Conservation (phyloP, 164 flowering plant genomes). For the Dillenia turbinata region DNA sequence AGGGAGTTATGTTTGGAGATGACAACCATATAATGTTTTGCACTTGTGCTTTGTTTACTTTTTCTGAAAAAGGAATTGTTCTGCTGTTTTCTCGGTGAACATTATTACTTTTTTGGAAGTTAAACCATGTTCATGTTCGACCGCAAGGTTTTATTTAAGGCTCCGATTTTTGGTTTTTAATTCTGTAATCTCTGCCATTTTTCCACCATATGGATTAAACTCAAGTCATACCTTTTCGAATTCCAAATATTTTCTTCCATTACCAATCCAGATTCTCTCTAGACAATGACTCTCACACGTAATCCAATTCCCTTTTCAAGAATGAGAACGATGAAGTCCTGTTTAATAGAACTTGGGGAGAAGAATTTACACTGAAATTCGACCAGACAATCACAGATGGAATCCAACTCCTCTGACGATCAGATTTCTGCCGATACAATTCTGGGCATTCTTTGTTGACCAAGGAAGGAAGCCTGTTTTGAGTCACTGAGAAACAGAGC, state of each 20-base stretch:
- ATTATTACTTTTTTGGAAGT: too few species aligned
- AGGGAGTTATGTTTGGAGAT: too few species aligned
- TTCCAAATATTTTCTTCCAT: slow-evolving; percentile 20
- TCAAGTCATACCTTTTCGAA: slow-evolving; percentile 23
- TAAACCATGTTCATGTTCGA: too few species aligned
- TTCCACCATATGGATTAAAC: slow-evolving; percentile 38
- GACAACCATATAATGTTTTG: too few species aligned
- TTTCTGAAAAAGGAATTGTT: too few species aligned
- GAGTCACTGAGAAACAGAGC: slow-evolving; percentile 24
- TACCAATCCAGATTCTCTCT: slow-evolving; percentile 14
- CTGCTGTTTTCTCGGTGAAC: too few species aligned
- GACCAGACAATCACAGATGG: slow-evolving; percentile 28
- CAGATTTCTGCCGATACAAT: too few species aligned
- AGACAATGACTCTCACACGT: slow-evolving; percentile 28
- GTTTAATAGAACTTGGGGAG: slow-evolving; percentile 14
- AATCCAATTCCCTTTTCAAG: slow-evolving; percentile 38
- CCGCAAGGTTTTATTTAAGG: too few species aligned
- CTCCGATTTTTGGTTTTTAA: too few species aligned
- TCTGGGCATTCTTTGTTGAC: slow-evolving; percentile 24
- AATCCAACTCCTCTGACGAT: slow-evolving; percentile 22
- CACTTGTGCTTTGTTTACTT: too few species aligned
- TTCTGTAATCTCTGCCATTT: slow-evolving; percentile 21
- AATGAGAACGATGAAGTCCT: slow-evolving; percentile 13
- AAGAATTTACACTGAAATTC: slow-evolving; percentile 10
- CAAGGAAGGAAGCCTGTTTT: slow-evolving; percentile 10